Evolutionary conservation across 75 land plant species (phyloP).

Genomic region (Adiantum capillusveneris): DNA sequence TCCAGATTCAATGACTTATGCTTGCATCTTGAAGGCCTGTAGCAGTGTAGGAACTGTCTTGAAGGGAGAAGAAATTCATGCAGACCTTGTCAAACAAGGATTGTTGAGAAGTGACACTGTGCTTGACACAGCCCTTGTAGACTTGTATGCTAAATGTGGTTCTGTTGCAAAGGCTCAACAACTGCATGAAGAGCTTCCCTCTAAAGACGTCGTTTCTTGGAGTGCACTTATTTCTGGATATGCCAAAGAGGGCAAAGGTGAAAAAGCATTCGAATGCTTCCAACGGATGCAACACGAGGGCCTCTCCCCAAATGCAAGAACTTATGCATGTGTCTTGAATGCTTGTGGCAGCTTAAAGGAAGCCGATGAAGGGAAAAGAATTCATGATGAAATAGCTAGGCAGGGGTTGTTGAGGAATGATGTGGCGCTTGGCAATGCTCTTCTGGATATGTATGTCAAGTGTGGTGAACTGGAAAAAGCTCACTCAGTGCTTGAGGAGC

Average conservation of each 20-base stretch:
- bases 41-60: background rate
- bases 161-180: conserved; percentile 9
- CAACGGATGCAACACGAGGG: conserved; percentile 19
- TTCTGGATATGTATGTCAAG: conserved; percentile 13
- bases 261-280: conserved; percentile 22
- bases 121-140: conserved; percentile 40
- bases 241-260: conserved; percentile 10
- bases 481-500: background rate
- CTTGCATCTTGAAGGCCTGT: conserved; percentile 10
- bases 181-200: too few relatives aligned
- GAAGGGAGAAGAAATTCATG: conserved; percentile 39
- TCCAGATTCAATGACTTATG: conserved; percentile 7
- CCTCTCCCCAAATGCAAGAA: conserved; percentile 20
- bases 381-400: conserved; percentile 8
- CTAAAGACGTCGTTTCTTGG: conserved; percentile 11
- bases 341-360: conserved; percentile 15
- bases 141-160: conserved; percentile 25
- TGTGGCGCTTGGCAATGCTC: background rate
- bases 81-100: conserved; percentile 22
- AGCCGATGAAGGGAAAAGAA: conserved; percentile 5
- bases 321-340: conserved; percentile 31
- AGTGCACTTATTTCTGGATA: conserved; percentile 20
- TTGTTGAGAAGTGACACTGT: conserved; percentile 22
- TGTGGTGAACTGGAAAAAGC: background rate
- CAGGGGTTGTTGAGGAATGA: conserved; percentile 5